Evolutionary conservation across 2,329 filamentous ascomycete genomes (phyloP), one percentile per base, ranked within the genome.

Genomic region (Talaromyces sp.): DNA sequence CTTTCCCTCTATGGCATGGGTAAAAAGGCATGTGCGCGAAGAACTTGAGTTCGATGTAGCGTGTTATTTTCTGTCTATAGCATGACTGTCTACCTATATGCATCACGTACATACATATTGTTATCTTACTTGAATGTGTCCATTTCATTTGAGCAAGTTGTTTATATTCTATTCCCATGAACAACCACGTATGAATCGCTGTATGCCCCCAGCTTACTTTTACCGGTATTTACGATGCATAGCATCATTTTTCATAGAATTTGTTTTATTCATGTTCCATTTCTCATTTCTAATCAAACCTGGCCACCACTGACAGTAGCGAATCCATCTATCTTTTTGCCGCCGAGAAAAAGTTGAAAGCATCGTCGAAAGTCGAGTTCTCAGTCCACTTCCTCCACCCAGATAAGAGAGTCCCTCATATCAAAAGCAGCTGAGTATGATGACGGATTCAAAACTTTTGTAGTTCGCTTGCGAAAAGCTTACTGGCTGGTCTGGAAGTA

Each of bases 401-500:
- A 37, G n/a, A 37, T 3, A 16, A 9, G 35, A 39, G 11, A 7
- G 5, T 13, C n/a, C 33, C 52, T 22, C n/a, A 37, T 24, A 24
- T 22, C 52, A 56, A 14, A 24, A 3, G 3, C 45, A 43, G 22
- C 13, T 31, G 60, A 45, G 8, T 19, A 3, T 31, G 56, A 27
- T 8, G 27, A 59, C 27, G 33, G 27, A 45, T 24, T 45, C 35
- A 59, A 39, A 27, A 43, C 24, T 14, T 39, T 14, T 43, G 19
- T 41, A 39, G 41, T 77, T 70, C 82, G 82, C 75, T 82, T 79
- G 78, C 82, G 52, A 37, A 37, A 54, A 45, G 41, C 78, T 70
- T 82, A 82, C 74, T 82, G 80, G 79, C 82, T 81, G 81, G 93
- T 97, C 87, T 97, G 91, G 93, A 99, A 98, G 91, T 99, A 99